Conservation (phyloP, 1,284 basidiomycete species). For the Sporisorium graminicola region DNA sequence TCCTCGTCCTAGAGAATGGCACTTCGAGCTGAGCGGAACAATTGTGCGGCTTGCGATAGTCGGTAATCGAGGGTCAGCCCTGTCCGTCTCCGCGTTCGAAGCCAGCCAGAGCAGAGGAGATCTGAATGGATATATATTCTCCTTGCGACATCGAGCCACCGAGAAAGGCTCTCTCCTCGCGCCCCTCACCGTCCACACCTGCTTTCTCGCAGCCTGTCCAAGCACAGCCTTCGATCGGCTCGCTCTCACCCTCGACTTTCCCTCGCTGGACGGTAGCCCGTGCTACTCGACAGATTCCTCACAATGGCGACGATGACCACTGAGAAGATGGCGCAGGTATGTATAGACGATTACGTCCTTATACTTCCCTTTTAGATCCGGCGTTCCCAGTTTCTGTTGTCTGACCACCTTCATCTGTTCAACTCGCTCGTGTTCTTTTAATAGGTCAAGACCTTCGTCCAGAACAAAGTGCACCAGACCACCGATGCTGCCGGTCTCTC, state of each 20-base stretch:
- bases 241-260: background rate
- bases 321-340: conserved; percentile 31
- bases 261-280: background rate
- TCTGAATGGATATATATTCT: background rate
- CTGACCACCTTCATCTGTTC: background rate
- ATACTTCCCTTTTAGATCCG: background rate
- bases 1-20: background rate
- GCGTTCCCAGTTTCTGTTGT: background rate
- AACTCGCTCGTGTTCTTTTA: background rate
- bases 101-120: background rate
- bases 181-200: background rate
- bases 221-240: background rate
- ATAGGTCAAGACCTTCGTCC: conserved; percentile 31
- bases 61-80: background rate
- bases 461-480: conserved; percentile 38
- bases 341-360: background rate
- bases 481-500: conserved; percentile 34
- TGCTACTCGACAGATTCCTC: conserved; percentile 3
- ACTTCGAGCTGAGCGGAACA: background rate
- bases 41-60: background rate
- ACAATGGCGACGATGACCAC: conserved; percentile 24
- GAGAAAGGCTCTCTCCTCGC: background rate
- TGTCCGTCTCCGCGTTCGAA: too few species aligned
- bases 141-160: background rate
- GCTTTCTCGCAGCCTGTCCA: background rate